Base-by-base conservation (phyloP, 495 filamentous ascomycete species). In the Neurospora sp. region DNA sequence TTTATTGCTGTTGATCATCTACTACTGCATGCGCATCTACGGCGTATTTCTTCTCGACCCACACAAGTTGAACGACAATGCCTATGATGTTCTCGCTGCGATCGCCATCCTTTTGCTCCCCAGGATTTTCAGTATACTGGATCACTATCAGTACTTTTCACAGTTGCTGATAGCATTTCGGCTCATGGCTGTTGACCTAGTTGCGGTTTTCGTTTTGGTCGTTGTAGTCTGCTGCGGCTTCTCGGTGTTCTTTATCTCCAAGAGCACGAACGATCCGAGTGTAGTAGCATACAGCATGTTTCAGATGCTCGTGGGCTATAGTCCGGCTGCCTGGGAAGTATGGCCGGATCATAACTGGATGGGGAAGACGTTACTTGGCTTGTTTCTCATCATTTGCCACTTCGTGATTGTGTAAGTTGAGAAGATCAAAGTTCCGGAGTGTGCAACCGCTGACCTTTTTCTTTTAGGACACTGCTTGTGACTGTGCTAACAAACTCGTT, bases 71-170 rank as follows among this genome's bases (percentile, higher is more conserved):
- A 92, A 94, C 71, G 84, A 90, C 74, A 91, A 91, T 85, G 93
- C 94, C 40, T 97, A 97, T 79, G 94, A 98, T 82, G 89, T 97
- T 42, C 86, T 98, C 24, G 93, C 94, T 9, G 90, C 93, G 7
- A 96, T 93, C 75, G 94, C 94, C 24, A 91, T 97, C 17, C 88
- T 98, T 37, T 84, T 98, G 3, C 92, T 97, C 72, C 95, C 94
- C 10, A 90, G 94, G 62, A 88, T 97, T 4, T 97, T 97, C 83
- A 95, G 93, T 59, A 89, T 95, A 17, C 86, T 97, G 74, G 94
- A 98, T 79, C 94, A 98, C 79, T 96, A 94, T 79, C 91, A 92
- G 75, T 97, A 97, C 79, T 97, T 97, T 82, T 97, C 93, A 5
- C 94, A 96, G 80, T 86, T 98, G 39, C 86, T 98, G 66, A 96